A percentile compares a stretch with the other conserved stretches of the same genome.
phyloP scores from a whole-genome alignment of 2,329 filamentous ascomycete genomes.

The Fusarium albidum region DNA sequence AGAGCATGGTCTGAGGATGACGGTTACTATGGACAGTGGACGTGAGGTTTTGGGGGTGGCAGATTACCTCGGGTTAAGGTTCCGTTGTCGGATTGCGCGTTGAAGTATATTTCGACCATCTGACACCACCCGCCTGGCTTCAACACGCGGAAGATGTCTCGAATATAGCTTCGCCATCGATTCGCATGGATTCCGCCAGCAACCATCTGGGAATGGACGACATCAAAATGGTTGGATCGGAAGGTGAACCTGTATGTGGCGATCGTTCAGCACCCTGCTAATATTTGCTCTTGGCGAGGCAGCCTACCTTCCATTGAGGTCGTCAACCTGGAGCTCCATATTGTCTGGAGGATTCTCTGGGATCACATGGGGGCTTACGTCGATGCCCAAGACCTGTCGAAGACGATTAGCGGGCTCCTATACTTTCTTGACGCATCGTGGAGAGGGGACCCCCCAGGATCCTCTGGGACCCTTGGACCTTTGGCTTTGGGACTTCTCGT shows the following conservation, averaged over 20 bases:
- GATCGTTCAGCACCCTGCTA: slow-evolving; percentile 11
- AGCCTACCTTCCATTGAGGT: slow-evolving; percentile 69
- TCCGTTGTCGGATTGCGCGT: slow-evolving; percentile 86
- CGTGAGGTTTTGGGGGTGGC: neutral
- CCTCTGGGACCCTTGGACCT: neutral
- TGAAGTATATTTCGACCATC: slow-evolving; percentile 87
- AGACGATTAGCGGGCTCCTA: neutral
- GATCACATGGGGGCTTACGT: slow-evolving; percentile 75
- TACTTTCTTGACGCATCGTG: neutral
- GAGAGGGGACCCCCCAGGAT: neutral
- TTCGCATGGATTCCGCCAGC: slow-evolving; percentile 74
- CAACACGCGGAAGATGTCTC: slow-evolving; percentile 76
- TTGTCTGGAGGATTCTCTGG: slow-evolving; percentile 72
- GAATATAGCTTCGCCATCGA: slow-evolving; percentile 79
- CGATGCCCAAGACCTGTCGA: slow-evolving; percentile 72
- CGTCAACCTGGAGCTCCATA: slow-evolving; percentile 75
- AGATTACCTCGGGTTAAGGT: slow-evolving; percentile 68
- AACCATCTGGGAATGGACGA: slow-evolving; percentile 82
- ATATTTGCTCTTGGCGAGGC: neutral
- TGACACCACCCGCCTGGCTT: slow-evolving; percentile 85
- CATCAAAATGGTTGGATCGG: slow-evolving; percentile 75
- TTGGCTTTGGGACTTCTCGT: neutral
- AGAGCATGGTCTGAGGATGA: slow-evolving; percentile 67
- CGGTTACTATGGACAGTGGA: slow-evolving; percentile 13
- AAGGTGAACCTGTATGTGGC: slow-evolving; percentile 67